A percentile compares a stretch with the other conserved stretches of the same genome.
phyloP scores from a whole-genome alignment of 192 early-diverging fungal genomes.

The Coemansia sp. region DNA sequence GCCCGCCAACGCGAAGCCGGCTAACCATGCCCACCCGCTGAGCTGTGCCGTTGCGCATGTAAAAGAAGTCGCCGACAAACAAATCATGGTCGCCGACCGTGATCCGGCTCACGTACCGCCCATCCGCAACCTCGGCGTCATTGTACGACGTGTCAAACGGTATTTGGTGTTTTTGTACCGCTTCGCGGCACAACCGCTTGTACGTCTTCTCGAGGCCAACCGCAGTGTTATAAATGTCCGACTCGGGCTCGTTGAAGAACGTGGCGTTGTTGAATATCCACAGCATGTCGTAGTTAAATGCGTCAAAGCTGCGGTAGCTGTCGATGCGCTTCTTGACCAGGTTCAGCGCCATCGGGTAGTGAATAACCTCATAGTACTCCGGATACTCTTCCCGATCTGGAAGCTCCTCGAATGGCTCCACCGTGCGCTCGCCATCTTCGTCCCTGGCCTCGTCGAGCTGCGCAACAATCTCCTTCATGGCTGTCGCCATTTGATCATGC shows the following conservation, averaged over 20 bases:
- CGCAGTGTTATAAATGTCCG: constrained; percentile 79
- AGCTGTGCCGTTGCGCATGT: constrained; percentile 19
- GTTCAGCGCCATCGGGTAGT: constrained; percentile 67
- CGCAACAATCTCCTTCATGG: constrained; percentile 42
- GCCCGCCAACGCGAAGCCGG: constrained; percentile 33
- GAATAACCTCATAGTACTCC: constrained; percentile 85
- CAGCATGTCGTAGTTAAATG: constrained; percentile 76
- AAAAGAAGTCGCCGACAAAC: constrained; percentile 49
- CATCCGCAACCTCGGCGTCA: constrained; percentile 30
- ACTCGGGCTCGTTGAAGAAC: constrained; percentile 82
- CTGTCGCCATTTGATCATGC: constrained; percentile 37
- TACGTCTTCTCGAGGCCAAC: constrained; percentile 35
- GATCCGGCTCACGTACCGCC: constrained; percentile 37
- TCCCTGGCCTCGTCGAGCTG: constrained; percentile 27
- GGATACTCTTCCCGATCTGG: constrained; percentile 76
- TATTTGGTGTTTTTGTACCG: constrained; percentile 29
- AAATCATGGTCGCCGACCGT: constrained; percentile 39
- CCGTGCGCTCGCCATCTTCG: constrained; percentile 55
- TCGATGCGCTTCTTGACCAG: constrained; percentile 58
- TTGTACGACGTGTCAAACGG: constrained; percentile 45
- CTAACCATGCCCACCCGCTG: constrained; percentile 44
- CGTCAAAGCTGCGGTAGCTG: constrained; percentile 63
- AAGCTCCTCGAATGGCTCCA: constrained; percentile 75
- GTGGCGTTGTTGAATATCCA: constrained; percentile 89
- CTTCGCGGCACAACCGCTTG: constrained; percentile 27